Conservation (phyloP, 2,329 filamentous ascomycete species). For the Bipolaris zeicola region DNA sequence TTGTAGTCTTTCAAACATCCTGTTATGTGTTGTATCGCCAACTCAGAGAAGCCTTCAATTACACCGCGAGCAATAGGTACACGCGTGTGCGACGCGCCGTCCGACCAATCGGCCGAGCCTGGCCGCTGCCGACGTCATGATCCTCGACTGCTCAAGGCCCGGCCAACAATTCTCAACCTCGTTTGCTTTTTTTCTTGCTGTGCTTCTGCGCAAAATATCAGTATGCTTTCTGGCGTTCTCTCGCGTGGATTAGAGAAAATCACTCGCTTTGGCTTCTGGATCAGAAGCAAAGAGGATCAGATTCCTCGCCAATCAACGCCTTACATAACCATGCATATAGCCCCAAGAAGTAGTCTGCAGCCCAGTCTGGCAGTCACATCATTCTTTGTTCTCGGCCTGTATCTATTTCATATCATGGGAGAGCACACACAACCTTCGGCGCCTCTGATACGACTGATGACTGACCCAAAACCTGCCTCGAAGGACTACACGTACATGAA, state of each 20-base stretch:
- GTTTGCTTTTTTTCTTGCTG: neutral
- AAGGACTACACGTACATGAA: neutral
- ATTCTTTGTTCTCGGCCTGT: neutral
- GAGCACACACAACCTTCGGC: neutral
- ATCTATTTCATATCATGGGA: neutral
- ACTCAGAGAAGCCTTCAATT: neutral
- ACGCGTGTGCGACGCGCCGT: neutral
- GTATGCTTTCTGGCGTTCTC: neutral
- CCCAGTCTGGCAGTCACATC: neutral
- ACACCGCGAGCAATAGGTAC: neutral
- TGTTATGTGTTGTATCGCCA: neutral
- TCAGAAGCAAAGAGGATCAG: no score
- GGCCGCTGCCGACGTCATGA: constrained; percentile 6
- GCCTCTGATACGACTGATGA: constrained; percentile 3
- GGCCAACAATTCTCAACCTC: constrained; percentile 2
- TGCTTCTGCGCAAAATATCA: neutral
- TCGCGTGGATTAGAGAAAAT: no score
- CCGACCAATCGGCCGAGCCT: constrained; percentile 7
- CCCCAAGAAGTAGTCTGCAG: constrained; percentile 3
- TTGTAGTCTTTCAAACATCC: neutral
- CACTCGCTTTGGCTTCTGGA: no score
- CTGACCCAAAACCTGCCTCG: neutral
- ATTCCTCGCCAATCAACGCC: neutral
- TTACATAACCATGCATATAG: neutral
- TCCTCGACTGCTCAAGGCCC: neutral